Conservation (phyloP, 352 stramenopile species). For the Globisporangium splendens region DNA sequence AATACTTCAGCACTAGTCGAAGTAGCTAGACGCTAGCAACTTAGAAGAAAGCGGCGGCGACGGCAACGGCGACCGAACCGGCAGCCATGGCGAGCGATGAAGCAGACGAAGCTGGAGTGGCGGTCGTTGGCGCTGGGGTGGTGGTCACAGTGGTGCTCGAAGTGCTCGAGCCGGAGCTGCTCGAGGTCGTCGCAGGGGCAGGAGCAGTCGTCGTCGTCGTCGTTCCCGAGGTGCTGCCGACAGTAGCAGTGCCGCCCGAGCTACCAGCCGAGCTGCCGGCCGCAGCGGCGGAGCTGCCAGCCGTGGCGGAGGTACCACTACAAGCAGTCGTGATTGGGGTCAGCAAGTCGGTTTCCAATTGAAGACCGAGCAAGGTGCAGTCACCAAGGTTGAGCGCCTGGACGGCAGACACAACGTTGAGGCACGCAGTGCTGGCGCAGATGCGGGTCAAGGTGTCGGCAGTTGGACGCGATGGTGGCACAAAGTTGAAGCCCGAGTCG, state of each 20-base stretch:
- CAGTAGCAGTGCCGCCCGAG: neutral
- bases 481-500: slow-evolving; percentile 25
- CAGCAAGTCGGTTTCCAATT: slow-evolving; percentile 21
- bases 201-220: neutral
- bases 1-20: too few species aligned
- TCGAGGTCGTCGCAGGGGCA: neutral
- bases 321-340: slow-evolving; percentile 10
- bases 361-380: slow-evolving; percentile 19
- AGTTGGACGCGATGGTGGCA: neutral
- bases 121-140: too few species aligned
- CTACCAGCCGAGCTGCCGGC: too few species aligned
- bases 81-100: neutral
- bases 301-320: neutral
- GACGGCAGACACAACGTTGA: slow-evolving; percentile 12
- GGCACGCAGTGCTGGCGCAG: slow-evolving; percentile 18
- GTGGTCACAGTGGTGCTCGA: neutral
- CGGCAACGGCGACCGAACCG: neutral
- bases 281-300: neutral
- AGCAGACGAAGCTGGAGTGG: too few species aligned
- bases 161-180: neutral
- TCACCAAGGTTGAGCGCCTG: slow-evolving; percentile 20
- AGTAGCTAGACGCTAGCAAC: too few species aligned
- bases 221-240: neutral
- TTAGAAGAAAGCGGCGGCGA: neutral
- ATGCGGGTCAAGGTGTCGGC: slow-evolving; percentile 15